These are phyloP conservation scores for Chaetomium sp. DNA, from an alignment of 2,329 filamentous ascomycete genomes.

Conservation along the genomic window DNA sequence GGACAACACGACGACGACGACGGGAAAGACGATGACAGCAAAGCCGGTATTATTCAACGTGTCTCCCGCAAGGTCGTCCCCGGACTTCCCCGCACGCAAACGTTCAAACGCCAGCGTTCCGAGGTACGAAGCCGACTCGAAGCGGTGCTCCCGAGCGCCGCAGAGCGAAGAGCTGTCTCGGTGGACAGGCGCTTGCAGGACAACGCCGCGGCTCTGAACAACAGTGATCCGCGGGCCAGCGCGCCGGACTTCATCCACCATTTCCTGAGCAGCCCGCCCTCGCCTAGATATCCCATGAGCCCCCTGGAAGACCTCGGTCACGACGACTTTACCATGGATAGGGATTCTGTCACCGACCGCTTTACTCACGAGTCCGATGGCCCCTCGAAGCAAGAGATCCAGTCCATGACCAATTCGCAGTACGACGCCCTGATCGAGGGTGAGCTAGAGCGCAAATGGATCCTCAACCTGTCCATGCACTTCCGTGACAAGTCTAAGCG, in stretches of 20 bases:
- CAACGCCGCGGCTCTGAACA: slow-evolving; percentile 29
- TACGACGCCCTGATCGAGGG: slow-evolving; percentile 63
- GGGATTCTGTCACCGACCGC: not conserved
- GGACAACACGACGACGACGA: no score
- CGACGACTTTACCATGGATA: slow-evolving; percentile 5
- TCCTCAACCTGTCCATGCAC: slow-evolving; percentile 92
- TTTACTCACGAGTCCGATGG: slow-evolving; percentile 21
- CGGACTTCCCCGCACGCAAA: slow-evolving; percentile 67
- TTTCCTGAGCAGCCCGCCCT: slow-evolving; percentile 22
- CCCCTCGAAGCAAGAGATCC: slow-evolving; percentile 35
- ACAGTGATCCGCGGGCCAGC: slow-evolving; percentile 40
- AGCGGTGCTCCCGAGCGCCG: slow-evolving; percentile 54
- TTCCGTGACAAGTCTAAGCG: slow-evolving; percentile 87
- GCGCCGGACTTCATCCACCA: slow-evolving; percentile 40
- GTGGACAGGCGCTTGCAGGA: slow-evolving; percentile 45
- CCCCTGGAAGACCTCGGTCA: slow-evolving; percentile 28
- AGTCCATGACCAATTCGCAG: slow-evolving; percentile 45
- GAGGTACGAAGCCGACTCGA: slow-evolving; percentile 69
- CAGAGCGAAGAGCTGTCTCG: slow-evolving; percentile 67
- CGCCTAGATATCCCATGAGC: slow-evolving; percentile 28
- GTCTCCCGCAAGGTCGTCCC: slow-evolving; percentile 62
- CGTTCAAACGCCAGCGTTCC: slow-evolving; percentile 76
- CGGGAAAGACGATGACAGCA: slow-evolving; percentile 24
- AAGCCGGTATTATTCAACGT: slow-evolving; percentile 35
- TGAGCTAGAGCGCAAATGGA: slow-evolving; percentile 86